A percentile compares a stretch with the other conserved stretches of the same genome.
These are phyloP conservation scores for Verticillium tricorpus DNA, from an alignment of 2,329 filamentous ascomycete genomes.

Conservation along the genomic window DNA sequence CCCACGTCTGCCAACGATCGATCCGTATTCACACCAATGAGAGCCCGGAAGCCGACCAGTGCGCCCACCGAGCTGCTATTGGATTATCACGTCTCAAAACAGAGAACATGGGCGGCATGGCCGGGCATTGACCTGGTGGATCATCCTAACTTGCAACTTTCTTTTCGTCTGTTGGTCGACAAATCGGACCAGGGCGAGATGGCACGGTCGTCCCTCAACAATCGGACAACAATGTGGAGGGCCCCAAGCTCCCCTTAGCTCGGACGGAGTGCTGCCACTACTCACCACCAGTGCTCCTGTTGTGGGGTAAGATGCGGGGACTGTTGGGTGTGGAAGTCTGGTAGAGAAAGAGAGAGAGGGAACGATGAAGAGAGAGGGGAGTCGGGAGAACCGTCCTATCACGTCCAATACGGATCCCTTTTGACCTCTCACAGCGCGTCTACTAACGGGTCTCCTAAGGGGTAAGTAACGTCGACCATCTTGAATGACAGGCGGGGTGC, in stretches of 20 bases:
- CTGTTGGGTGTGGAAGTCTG: neutral
- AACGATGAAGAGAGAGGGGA: neutral
- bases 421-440: neutral
- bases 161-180: neutral
- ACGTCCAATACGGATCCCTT: neutral
- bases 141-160: neutral
- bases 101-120: neutral
- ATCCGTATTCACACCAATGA: slow-evolving; percentile 13
- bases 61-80: slow-evolving; percentile 9
- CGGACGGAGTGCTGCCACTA: neutral
- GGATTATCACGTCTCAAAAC: neutral
- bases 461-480: neutral
- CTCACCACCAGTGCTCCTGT: neutral
- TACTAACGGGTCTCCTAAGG: neutral
- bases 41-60: neutral
- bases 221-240: neutral
- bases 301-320: neutral
- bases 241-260: neutral
- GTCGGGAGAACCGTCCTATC: neutral
- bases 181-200: neutral
- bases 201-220: neutral
- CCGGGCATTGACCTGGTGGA: neutral
- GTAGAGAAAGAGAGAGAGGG: neutral
- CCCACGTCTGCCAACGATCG: slow-evolving; percentile 8
- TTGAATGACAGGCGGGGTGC: neutral